Conservation (phyloP, 2,329 filamentous ascomycete species). For the Phialemonium atrogriseum region DNA sequence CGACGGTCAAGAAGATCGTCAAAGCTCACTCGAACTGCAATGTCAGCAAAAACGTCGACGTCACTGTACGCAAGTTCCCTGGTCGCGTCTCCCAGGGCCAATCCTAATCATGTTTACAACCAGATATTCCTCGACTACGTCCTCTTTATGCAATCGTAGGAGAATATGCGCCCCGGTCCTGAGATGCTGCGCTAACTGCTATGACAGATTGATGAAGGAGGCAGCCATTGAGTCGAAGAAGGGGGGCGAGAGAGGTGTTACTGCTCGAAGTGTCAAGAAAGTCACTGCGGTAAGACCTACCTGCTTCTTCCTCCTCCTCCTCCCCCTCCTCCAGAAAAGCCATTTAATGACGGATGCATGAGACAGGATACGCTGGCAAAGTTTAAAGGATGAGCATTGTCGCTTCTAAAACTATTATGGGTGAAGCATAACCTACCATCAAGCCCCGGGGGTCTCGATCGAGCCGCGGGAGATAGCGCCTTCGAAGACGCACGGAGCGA, state of each 20-base stretch:
- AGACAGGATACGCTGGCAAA: conserved; percentile 55
- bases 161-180: background rate
- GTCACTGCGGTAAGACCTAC: conserved; percentile 62
- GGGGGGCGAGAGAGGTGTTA: conserved; percentile 63
- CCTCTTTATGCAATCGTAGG: conserved; percentile 65
- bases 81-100: conserved; percentile 9
- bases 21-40: conserved; percentile 79
- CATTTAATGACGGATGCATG: conserved; percentile 1
- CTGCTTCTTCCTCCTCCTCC: conserved; percentile 4
- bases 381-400: conserved; percentile 58
- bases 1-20: conserved; percentile 79
- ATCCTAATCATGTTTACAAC: background rate
- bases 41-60: conserved; percentile 78
- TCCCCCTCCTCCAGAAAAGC: conserved; percentile 1
- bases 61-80: conserved; percentile 52
- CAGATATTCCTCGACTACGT: conserved; percentile 82
- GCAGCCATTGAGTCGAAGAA: conserved; percentile 69
- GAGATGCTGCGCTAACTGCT: conserved; percentile 1
- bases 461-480: too few species aligned
- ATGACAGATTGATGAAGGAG: conserved; percentile 64
- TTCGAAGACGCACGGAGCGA: too few species aligned
- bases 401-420: too few species aligned
- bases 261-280: conserved; percentile 68
- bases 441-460: too few species aligned
- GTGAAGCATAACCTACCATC: conserved; percentile 6